These are phyloP conservation scores for Cordyceps sp. DNA, from an alignment of 2,329 filamentous ascomycete genomes.

Conservation along the genomic window DNA sequence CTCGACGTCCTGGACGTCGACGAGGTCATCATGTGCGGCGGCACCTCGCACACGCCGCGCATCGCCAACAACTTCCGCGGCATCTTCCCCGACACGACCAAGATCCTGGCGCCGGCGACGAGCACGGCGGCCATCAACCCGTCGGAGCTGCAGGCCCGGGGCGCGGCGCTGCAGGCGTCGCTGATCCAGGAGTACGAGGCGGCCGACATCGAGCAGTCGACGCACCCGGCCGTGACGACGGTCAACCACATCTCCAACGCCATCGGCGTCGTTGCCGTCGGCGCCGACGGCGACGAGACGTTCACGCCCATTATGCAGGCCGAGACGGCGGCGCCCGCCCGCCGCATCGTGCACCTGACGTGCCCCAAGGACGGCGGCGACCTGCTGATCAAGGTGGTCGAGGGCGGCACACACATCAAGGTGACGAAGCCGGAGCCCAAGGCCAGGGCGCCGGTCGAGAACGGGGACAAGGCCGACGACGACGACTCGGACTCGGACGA, in stretches of 20 bases:
- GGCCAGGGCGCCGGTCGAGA: conserved; percentile 51
- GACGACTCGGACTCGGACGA: conserved; percentile 46
- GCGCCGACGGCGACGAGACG: conserved; percentile 40
- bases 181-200: conserved; percentile 89
- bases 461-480: conserved; percentile 43
- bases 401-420: conserved; percentile 84
- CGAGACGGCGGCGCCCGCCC: conserved; percentile 80
- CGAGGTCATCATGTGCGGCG: conserved; percentile 85
- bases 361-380: conserved; percentile 71
- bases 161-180: conserved; percentile 88
- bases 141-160: conserved; percentile 73
- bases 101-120: conserved; percentile 71
- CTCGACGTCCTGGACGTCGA: conserved; percentile 87
- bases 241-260: conserved; percentile 80
- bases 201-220: conserved; percentile 88
- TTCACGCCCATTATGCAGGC: conserved; percentile 71
- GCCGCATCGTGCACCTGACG: conserved; percentile 64
- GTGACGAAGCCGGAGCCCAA: conserved; percentile 77
- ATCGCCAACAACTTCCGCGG: conserved; percentile 65
- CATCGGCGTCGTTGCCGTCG: conserved; percentile 65
- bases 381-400: conserved; percentile 73
- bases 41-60: conserved; percentile 84
- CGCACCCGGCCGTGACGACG: conserved; percentile 85
- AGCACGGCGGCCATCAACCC: conserved; percentile 71
- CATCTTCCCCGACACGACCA: conserved; percentile 68